Evolutionary conservation across 2,329 filamentous ascomycete genomes (phyloP).

Genomic region (Ceratocystis lukuohia): DNA sequence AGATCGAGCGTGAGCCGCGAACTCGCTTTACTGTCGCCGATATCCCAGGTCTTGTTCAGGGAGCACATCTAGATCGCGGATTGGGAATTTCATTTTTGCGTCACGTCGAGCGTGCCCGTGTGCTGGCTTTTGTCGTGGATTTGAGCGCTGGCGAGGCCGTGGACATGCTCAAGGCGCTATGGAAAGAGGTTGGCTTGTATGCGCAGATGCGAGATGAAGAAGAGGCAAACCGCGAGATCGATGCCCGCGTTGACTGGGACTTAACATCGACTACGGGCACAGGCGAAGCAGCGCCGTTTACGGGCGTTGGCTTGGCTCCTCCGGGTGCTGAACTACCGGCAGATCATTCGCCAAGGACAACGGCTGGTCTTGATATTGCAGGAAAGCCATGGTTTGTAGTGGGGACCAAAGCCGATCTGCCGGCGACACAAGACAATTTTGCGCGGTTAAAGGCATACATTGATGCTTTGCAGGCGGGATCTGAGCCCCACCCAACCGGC

Average conservation of each 20-base stretch:
- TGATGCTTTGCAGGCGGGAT: slow-evolving; percentile 46
- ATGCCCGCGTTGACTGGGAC: slow-evolving; percentile 43
- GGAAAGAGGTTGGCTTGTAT: slow-evolving; percentile 83
- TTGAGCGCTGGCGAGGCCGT: slow-evolving; percentile 69
- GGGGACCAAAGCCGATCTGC: slow-evolving; percentile 80
- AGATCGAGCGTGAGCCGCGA: slow-evolving; percentile 24
- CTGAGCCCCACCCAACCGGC: slow-evolving; percentile 58
- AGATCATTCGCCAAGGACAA: slow-evolving; percentile 24
- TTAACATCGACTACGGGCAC: slow-evolving; percentile 34
- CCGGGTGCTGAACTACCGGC: slow-evolving; percentile 21
- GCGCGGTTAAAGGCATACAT: slow-evolving; percentile 56
- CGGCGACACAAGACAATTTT: slow-evolving; percentile 68
- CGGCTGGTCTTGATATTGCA: slow-evolving; percentile 56
- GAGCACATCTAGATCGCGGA: slow-evolving; percentile 81
- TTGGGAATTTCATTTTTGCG: slow-evolving; percentile 84
- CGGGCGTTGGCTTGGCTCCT: neutral
- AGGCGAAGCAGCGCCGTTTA: neutral
- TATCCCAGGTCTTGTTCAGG: slow-evolving; percentile 85
- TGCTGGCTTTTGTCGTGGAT: slow-evolving; percentile 89
- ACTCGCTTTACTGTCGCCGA: slow-evolving; percentile 88
- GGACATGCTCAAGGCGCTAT: slow-evolving; percentile 62
- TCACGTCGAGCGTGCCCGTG: slow-evolving; percentile 84
- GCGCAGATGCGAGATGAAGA: slow-evolving; percentile 63
- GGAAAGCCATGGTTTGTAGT: slow-evolving; percentile 94
- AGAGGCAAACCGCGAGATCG: slow-evolving; percentile 51